These are phyloP conservation scores for Sordariomycetes sp. DNA, from an alignment of 2,329 filamentous ascomycete genomes.

Conservation along the genomic window DNA sequence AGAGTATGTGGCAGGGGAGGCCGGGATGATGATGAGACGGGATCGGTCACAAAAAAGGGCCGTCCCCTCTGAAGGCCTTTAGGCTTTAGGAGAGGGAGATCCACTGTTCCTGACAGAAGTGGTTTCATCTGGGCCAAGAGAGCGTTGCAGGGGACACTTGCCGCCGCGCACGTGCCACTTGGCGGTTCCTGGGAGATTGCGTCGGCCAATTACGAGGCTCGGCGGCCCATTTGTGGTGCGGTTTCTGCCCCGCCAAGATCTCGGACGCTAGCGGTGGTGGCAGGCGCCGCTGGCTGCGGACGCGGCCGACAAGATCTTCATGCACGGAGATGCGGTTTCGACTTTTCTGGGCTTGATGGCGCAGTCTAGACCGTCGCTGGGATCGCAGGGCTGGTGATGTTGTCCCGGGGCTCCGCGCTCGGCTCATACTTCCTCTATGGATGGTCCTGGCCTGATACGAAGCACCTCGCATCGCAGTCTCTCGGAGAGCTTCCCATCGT, in stretches of 20 bases:
- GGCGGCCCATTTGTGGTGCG: too few relatives aligned
- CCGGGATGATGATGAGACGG: conserved; percentile 1
- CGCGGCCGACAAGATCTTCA: neutral
- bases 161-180: neutral
- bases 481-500: too few relatives aligned
- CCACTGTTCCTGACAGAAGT: conserved; percentile 4
- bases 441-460: too few relatives aligned
- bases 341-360: neutral
- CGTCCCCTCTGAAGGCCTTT: neutral
- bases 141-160: neutral
- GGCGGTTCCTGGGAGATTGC: neutral
- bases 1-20: neutral
- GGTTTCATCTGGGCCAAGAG: conserved; percentile 2
- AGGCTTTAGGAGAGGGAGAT: conserved; percentile 1
- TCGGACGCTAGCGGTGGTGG: neutral
- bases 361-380: neutral
- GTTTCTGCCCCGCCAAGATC: neutral
- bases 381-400: neutral
- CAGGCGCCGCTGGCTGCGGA: neutral
- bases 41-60: neutral
- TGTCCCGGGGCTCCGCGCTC: neutral
- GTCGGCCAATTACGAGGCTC: neutral
- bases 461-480: too few relatives aligned
- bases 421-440: too few relatives aligned
- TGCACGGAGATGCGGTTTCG: neutral